Base-by-base conservation (phyloP, 1,284 basidiomycete genomes). In the Ustilago bromivora region DNA sequence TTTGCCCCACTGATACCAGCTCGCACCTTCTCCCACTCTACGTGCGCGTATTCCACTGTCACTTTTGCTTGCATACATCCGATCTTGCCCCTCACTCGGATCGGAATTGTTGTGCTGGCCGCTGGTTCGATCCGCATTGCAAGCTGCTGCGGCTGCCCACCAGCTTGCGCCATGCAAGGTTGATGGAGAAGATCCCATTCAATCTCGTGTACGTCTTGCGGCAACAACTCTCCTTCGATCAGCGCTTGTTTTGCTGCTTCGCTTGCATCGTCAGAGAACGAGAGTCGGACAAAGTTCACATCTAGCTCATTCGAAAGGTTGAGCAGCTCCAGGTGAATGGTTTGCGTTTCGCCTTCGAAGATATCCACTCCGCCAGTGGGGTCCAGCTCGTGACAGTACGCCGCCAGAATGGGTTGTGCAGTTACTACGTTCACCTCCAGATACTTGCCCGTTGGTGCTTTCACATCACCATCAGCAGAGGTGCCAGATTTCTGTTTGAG, bases 331-430 rank as follows among this genome's bases (percentile, higher is more conserved):
- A 98, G 89, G 4, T 92, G 91, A 58, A 98, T 91, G 0, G 88
- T 90, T 1, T 92, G 92, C 93, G 88, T 91, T 88, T 99, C 96
- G 51, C 96, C 96, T 61, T 96, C 91, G 83, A 95, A 96, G 60
- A 99, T 88, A 92, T 96, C 96, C 34, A 98, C 88, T 0, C 94
- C 94, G 2, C 94, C 94, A 82, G 96, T 93, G 0, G 62, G 66
- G 0, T 92, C 94, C 17, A 97, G 88, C 7, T 93, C 94, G n/a
- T 92, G 93, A 84, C 93, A 89, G 71, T 93, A 90, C 82, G 97
- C 92, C 63, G 93, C 90, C 61, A 98, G 87, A 36, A 94, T 86
- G 4, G 96, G 96, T 82, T 95, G 94, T 76, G 94, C 91, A 3
- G 92, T 91, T 10, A 96, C 91, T 17, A 98, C 92, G 38, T 89